These are phyloP conservation scores for Lentinula sp. DNA, from an alignment of 768 basidiomycete genomes.

Conservation along the genomic window DNA sequence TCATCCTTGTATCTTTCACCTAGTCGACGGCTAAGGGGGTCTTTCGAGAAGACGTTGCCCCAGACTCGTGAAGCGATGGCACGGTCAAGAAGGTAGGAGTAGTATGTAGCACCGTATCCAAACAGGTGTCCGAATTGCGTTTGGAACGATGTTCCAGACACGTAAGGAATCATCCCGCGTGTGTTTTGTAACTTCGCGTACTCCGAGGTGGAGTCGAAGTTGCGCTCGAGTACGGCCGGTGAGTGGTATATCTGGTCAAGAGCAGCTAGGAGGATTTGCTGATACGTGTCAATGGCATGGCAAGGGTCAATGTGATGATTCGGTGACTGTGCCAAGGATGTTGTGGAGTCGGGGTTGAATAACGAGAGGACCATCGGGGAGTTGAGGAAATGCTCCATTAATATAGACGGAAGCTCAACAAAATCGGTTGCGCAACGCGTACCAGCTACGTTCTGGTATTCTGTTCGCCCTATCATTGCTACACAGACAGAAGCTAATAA, in stretches of 20 bases:
- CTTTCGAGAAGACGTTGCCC: constrained; percentile 59
- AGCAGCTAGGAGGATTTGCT: constrained; percentile 83
- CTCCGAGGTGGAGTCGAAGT: constrained; percentile 71
- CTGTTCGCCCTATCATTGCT: constrained; percentile 98
- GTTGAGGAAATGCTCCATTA: constrained; percentile 97
- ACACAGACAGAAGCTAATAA: constrained; percentile 1
- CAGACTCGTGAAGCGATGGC: constrained; percentile 95
- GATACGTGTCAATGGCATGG: constrained; percentile 81
- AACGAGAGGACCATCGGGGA: constrained; percentile 80
- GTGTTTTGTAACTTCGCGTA: constrained; percentile 57
- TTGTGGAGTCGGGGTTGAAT: constrained; percentile 52
- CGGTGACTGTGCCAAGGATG: constrained; percentile 40
- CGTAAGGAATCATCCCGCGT: constrained; percentile 78
- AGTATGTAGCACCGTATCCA: constrained; percentile 97
- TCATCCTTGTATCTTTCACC: constrained; percentile 82
- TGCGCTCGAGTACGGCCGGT: constrained; percentile 38
- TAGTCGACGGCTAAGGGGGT: constrained; percentile 63
- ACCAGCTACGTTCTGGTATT: constrained; percentile 96
- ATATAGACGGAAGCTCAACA: constrained; percentile 94
- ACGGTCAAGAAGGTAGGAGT: constrained; percentile 94
- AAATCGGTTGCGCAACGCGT: constrained; percentile 98
- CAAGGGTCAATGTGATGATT: constrained; percentile 74
- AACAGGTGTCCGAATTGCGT: constrained; percentile 94
- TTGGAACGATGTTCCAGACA: constrained; percentile 85
- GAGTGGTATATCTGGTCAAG: constrained; percentile 93